Evolutionary conservation across 2,329 filamentous ascomycete genomes (phyloP).

Genomic region (Stagonosporopsis tanaceti): DNA sequence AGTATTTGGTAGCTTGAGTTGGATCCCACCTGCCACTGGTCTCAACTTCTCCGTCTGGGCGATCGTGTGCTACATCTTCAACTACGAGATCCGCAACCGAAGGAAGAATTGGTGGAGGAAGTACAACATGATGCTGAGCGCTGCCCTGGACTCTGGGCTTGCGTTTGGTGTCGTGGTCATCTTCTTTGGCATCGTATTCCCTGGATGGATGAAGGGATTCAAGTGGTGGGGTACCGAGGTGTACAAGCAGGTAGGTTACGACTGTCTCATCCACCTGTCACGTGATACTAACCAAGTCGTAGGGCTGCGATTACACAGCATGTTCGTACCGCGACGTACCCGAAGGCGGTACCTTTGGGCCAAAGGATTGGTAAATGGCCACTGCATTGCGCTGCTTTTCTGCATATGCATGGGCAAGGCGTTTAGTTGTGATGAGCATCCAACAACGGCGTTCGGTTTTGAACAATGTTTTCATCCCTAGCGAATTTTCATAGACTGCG

Average conservation of each 20-base stretch:
- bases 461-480: neutral
- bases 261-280: too few species aligned
- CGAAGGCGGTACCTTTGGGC: constrained; percentile 46
- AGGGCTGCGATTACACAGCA: constrained; percentile 84
- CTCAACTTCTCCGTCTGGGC: constrained; percentile 91
- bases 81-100: constrained; percentile 74
- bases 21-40: constrained; percentile 83
- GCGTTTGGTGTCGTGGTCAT: constrained; percentile 84
- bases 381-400: constrained; percentile 13
- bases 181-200: constrained; percentile 87
- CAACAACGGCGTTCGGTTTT: constrained; percentile 11
- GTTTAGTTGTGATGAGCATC: constrained; percentile 8
- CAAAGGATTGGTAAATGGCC: constrained; percentile 36
- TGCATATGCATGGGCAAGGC: constrained; percentile 12
- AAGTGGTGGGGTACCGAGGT: constrained; percentile 90
- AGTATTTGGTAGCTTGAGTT: constrained; percentile 80
- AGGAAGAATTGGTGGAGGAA: constrained; percentile 85
- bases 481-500: neutral
- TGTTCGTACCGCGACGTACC: constrained; percentile 72
- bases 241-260: constrained; percentile 67
- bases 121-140: constrained; percentile 88
- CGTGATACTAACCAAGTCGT: neutral
- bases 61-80: constrained; percentile 85
- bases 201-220: constrained; percentile 75
- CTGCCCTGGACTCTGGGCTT: constrained; percentile 81